These are phyloP conservation scores for Nissolia schottii DNA, from an alignment of 306 rosid genomes.

Conservation along the genomic window DNA sequence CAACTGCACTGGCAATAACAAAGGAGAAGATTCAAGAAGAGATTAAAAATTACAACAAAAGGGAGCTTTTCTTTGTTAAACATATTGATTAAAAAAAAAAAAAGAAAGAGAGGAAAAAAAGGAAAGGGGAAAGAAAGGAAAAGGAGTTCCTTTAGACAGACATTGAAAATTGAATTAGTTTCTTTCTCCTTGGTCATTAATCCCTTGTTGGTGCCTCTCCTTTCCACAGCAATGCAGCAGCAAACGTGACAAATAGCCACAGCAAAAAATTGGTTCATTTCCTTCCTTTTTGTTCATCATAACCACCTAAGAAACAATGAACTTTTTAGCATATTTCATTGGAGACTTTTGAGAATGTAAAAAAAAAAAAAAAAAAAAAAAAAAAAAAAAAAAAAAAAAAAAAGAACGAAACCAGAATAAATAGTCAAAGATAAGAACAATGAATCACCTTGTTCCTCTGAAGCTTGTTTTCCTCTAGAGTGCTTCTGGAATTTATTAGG, in stretches of 20 bases:
- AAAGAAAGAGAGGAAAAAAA: neutral
- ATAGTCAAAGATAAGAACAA: too few species aligned
- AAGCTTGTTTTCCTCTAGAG: conserved; percentile 41
- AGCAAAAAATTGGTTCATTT: conserved; percentile 30
- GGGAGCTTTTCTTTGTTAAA: neutral
- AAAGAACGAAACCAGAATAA: too few species aligned
- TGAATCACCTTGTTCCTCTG: conserved; percentile 52
- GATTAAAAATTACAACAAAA: conserved; percentile 10
- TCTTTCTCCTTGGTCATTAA: conserved; percentile 32
- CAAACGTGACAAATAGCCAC: conserved; percentile 4
- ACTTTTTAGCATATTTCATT: conserved; percentile 3
- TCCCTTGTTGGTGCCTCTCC: conserved; percentile 26
- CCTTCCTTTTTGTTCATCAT: conserved; percentile 36
- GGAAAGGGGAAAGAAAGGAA: neutral
- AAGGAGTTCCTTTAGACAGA: conserved; percentile 26
- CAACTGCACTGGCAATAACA: conserved; percentile 52
- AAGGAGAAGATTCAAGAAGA: conserved; percentile 9
- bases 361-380: too few species aligned
- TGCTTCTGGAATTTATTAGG: conserved; percentile 45
- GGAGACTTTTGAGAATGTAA: neutral
- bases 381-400: too few species aligned
- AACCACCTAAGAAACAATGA: conserved; percentile 34
- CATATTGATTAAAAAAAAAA: neutral
- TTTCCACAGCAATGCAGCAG: conserved; percentile 29
- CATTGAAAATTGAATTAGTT: conserved; percentile 30